Conservation (phyloP, 2,329 filamentous ascomycete species). For the Pseudophaeomoniella oleicola region DNA sequence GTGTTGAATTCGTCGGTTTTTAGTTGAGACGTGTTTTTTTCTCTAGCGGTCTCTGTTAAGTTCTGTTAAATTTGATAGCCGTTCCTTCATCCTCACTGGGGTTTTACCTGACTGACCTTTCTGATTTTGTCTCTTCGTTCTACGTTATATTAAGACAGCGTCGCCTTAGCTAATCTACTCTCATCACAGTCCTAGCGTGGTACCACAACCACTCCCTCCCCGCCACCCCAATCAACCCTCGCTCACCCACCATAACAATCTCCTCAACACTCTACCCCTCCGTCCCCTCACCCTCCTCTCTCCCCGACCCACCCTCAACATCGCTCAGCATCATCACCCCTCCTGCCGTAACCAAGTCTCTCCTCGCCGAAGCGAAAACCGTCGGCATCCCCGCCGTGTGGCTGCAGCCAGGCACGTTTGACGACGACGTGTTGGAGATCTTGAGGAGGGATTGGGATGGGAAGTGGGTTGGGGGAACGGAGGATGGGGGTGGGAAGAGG, state of each 20-base stretch:
- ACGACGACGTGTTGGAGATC: slow-evolving; percentile 58
- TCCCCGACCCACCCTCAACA: slow-evolving; percentile 54
- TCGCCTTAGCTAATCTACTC: no score
- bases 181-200: slow-evolving; percentile 64
- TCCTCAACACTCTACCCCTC: slow-evolving; percentile 45
- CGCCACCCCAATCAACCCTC: slow-evolving; percentile 73
- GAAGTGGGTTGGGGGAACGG: slow-evolving; percentile 53
- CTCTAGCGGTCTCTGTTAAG: no score
- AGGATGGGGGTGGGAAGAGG: slow-evolving; percentile 22
- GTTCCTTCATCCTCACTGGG: no score
- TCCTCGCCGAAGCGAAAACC: slow-evolving; percentile 63
- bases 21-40: no score
- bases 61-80: no score
- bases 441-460: slow-evolving; percentile 56
- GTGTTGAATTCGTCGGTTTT: no score
- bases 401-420: slow-evolving; percentile 82
- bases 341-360: slow-evolving; percentile 56
- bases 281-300: slow-evolving; percentile 47
- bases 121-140: no score
- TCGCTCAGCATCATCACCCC: slow-evolving; percentile 79
- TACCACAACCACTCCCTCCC: slow-evolving; percentile 64
- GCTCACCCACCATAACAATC: slow-evolving; percentile 49
- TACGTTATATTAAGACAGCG: no score
- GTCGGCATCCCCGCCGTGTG: slow-evolving; percentile 63
- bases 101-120: not conserved